These are phyloP conservation scores for Tylopilus balloui DNA, from an alignment of 768 basidiomycete species.

Conservation along the genomic window DNA sequence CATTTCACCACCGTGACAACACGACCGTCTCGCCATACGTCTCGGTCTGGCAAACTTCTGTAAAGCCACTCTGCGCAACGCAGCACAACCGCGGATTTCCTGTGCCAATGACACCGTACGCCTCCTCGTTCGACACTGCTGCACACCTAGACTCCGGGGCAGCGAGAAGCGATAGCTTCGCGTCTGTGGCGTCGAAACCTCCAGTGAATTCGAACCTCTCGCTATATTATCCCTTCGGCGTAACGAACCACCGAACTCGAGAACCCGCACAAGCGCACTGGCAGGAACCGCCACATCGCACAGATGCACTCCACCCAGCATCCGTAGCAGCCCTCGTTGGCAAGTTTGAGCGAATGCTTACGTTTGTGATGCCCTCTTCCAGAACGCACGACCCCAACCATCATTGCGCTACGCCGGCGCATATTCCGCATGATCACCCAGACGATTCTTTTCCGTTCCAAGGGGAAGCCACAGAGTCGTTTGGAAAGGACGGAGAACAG, in stretches of 20 bases:
- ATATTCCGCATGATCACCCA: not conserved
- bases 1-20: not conserved
- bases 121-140: not conserved
- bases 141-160: not conserved
- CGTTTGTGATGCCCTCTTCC: not conserved
- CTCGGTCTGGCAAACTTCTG: not conserved
- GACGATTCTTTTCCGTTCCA: not conserved
- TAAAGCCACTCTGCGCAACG: not conserved
- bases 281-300: not conserved
- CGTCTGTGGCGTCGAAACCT: not conserved
- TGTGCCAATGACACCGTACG: not conserved
- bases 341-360: constrained; percentile 10
- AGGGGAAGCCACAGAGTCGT: not conserved
- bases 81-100: not conserved
- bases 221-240: not conserved
- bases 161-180: not conserved
- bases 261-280: not conserved
- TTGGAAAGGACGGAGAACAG: not conserved
- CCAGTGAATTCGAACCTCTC: not conserved
- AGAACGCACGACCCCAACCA: not conserved
- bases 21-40: not conserved
- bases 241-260: not conserved
- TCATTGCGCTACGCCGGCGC: not conserved
- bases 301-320: not conserved
- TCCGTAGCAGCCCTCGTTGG: constrained; percentile 3